phyloP scores from a whole-genome alignment of 192 early-diverging fungal species.

The Coemansia sp. region DNA sequence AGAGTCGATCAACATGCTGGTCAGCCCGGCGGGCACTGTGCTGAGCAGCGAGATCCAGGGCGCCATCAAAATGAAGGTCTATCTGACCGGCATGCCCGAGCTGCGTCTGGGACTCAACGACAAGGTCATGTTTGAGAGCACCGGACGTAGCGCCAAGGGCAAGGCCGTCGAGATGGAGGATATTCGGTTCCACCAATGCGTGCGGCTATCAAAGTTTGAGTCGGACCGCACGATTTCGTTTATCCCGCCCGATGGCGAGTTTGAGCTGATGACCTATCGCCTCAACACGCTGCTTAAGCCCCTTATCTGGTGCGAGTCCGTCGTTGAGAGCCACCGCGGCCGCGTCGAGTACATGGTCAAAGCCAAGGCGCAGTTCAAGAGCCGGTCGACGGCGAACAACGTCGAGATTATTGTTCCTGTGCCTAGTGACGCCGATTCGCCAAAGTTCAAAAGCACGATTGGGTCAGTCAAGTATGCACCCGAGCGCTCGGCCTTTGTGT shows the following conservation, averaged over 20 bases:
- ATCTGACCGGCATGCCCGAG: slow-evolving; percentile 87
- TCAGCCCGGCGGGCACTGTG: slow-evolving; percentile 65
- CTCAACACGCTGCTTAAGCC: slow-evolving; percentile 85
- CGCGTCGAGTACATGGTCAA: slow-evolving; percentile 97
- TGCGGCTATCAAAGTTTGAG: slow-evolving; percentile 84
- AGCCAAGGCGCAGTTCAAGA: slow-evolving; percentile 98
- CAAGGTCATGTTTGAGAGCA: slow-evolving; percentile 93
- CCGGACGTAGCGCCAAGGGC: slow-evolving; percentile 69
- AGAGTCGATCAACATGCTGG: slow-evolving; percentile 74
- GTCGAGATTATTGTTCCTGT: slow-evolving; percentile 99
- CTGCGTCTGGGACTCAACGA: slow-evolving; percentile 85
- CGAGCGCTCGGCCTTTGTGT: slow-evolving; percentile 91
- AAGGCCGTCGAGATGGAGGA: slow-evolving; percentile 93
- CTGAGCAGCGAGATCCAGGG: slow-evolving; percentile 78
- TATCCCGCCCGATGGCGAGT: slow-evolving; percentile 90
- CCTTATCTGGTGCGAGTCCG: slow-evolving; percentile 82
- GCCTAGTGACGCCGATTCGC: slow-evolving; percentile 95
- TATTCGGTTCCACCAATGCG: slow-evolving; percentile 91
- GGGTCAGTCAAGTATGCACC: slow-evolving; percentile 93
- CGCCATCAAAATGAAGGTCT: slow-evolving; percentile 84
- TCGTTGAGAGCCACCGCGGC: slow-evolving; percentile 86
- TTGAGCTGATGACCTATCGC: slow-evolving; percentile 90
- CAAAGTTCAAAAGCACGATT: slow-evolving; percentile 91
- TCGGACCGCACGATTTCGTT: slow-evolving; percentile 89
- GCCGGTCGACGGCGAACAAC: slow-evolving; percentile 95